A percentile compares a stretch with the other conserved stretches of the same genome.
phyloP scores from a whole-genome alignment of 148 eudicot genomes.

The Heliosperma pusillum region DNA sequence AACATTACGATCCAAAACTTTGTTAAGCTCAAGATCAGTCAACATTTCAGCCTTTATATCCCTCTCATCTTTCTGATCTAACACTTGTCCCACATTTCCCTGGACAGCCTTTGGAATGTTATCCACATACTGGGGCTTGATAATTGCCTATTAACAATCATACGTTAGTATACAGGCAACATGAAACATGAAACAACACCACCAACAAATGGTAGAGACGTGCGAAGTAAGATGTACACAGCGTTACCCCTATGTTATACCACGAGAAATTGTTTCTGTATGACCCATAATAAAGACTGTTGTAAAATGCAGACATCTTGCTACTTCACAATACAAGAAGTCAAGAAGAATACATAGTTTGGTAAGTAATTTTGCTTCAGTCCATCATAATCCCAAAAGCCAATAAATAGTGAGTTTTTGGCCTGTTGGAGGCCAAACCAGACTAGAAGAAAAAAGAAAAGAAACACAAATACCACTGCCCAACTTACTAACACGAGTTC shows the following conservation, averaged over 20 bases:
- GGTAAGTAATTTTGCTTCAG: not conserved
- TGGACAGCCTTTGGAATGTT: conserved; percentile 89
- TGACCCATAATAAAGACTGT: not conserved
- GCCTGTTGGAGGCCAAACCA: not conserved
- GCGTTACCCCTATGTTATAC: not conserved
- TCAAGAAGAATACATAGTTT: too few relatives aligned
- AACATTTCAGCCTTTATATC: conserved; percentile 58
- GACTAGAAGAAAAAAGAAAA: not conserved
- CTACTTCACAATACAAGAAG: too few relatives aligned
- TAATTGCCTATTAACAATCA: conserved; percentile 52
- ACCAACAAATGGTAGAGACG: not conserved
- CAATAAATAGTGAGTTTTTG: not conserved
- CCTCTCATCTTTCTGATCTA: conserved; percentile 83
- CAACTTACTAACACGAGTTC: not conserved
- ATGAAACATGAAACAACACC: not conserved
- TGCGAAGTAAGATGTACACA: not conserved
- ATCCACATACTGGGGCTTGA: conserved; percentile 97
- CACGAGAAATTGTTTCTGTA: not conserved
- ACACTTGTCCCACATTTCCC: conserved; percentile 82
- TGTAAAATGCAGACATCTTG: not conserved
- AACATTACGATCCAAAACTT: conserved; percentile 87
- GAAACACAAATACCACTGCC: not conserved
- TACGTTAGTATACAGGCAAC: not conserved
- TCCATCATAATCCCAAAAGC: not conserved
- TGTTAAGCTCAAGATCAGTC: conserved; percentile 71